These are phyloP conservation scores for Mycena venus DNA, from an alignment of 768 basidiomycete species.

Conservation along the genomic window DNA sequence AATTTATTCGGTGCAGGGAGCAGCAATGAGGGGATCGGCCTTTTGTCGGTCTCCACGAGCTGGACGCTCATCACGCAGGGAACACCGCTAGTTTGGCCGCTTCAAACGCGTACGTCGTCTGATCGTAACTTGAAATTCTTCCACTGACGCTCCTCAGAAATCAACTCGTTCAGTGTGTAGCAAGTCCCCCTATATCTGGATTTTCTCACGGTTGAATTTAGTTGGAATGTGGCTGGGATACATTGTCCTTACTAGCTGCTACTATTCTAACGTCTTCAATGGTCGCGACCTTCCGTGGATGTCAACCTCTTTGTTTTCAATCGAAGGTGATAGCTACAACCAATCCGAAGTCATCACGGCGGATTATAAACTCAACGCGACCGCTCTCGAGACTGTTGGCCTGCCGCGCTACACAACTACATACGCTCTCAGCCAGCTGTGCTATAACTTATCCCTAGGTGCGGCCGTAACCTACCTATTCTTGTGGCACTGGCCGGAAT, in stretches of 20 bases:
- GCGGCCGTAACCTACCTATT: conserved; percentile 63
- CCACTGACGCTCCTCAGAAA: conserved; percentile 42
- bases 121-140: background rate
- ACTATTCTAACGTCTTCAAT: conserved; percentile 61
- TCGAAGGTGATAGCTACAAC: conserved; percentile 54
- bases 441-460: conserved; percentile 65
- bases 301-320: conserved; percentile 60
- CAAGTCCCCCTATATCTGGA: background rate
- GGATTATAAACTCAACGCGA: conserved; percentile 51
- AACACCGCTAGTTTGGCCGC: conserved; percentile 67
- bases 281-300: conserved; percentile 61
- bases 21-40: conserved; percentile 64
- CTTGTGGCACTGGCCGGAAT: conserved; percentile 66
- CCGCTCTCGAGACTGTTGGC: conserved; percentile 39
- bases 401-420: conserved; percentile 59
- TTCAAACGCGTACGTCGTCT: conserved; percentile 60
- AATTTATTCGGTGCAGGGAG: conserved; percentile 60
- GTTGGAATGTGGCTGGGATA: conserved; percentile 66
- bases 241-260: conserved; percentile 53
- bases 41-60: conserved; percentile 60
- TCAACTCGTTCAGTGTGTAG: conserved; percentile 57
- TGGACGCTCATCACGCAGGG: conserved; percentile 71
- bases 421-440: conserved; percentile 61
- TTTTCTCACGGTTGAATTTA: conserved; percentile 28
- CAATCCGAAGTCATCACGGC: conserved; percentile 56